Conservation (phyloP, 1,139 yeast genomes). For the Suhomyces panamericanus region DNA sequence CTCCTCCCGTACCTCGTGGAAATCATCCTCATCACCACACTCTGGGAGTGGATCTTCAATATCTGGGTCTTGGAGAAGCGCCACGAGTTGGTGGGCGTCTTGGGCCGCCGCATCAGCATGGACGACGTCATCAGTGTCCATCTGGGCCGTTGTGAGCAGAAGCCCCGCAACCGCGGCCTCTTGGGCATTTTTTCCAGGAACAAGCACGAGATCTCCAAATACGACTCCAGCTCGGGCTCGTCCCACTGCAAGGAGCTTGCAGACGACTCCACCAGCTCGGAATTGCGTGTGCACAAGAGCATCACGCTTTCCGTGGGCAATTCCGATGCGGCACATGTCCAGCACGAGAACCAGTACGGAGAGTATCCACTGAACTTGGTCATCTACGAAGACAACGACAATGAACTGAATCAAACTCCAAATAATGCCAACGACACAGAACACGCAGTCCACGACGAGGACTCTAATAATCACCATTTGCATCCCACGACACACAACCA, state of each 20-base stretch:
- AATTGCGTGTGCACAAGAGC: constrained; percentile 5
- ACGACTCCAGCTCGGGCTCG: constrained; percentile 4
- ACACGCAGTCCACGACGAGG: background rate
- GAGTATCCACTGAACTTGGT: constrained; percentile 5
- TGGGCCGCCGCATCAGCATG: constrained; percentile 47
- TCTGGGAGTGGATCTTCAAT: constrained; percentile 56
- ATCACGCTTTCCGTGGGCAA: constrained; percentile 4
- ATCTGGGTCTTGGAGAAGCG: constrained; percentile 44
- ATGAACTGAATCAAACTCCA: background rate
- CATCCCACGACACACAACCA: background rate
- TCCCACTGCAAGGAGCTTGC: constrained; percentile 1
- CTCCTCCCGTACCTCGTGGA: constrained; percentile 39
- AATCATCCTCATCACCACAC: constrained; percentile 38
- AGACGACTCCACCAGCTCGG: constrained; percentile 3
- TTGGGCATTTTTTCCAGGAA: background rate
- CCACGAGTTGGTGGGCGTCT: constrained; percentile 46
- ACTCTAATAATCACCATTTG: background rate
- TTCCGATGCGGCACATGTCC: background rate
- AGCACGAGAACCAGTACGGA: constrained; percentile 9
- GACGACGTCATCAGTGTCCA: constrained; percentile 31
- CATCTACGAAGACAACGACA: constrained; percentile 6
- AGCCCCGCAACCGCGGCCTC: background rate
- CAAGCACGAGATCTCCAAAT: background rate
- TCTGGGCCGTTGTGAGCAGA: constrained; percentile 7
- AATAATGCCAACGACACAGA: background rate